Percentiles rank a stretch among this genome's conserved stretches.
Conservation (phyloP, 2,329 filamentous ascomycete genomes). For the Mariannaea sp. region DNA sequence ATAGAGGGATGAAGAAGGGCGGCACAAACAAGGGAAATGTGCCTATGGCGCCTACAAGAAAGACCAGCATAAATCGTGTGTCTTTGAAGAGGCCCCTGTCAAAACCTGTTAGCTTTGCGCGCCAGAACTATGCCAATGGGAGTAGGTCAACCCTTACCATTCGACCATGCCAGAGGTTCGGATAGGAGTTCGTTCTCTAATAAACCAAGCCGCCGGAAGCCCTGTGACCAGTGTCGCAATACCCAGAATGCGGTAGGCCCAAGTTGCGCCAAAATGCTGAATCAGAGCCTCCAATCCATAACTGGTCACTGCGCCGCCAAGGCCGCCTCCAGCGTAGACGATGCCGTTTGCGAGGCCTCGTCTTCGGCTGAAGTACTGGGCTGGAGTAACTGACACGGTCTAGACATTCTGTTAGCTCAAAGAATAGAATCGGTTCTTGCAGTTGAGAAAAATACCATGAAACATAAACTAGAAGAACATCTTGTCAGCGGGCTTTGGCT, state of each 20-base stretch:
- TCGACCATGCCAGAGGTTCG: conserved; percentile 48
- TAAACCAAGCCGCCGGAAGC: conserved; percentile 58
- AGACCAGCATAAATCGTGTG: conserved; percentile 56
- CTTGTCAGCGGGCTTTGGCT: neutral
- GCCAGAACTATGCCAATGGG: too few species aligned
- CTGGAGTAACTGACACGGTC: conserved; percentile 30
- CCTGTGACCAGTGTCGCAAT: conserved; percentile 58
- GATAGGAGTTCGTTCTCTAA: conserved; percentile 49
- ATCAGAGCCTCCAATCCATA: conserved; percentile 56
- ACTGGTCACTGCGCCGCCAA: conserved; percentile 59
- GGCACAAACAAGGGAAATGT: conserved; percentile 66
- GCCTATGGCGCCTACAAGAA: conserved; percentile 58
- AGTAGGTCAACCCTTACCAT: conserved; percentile 44
- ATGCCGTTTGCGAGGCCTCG: conserved; percentile 61
- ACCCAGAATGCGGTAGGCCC: conserved; percentile 59
- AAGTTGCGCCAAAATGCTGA: conserved; percentile 50
- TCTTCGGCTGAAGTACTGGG: conserved; percentile 60
- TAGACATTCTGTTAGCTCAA: conserved; percentile 16
- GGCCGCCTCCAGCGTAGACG: conserved; percentile 58
- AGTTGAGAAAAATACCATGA: conserved; percentile 6
- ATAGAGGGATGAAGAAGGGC: conserved; percentile 65
- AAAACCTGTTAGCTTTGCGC: neutral
- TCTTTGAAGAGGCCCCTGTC: conserved; percentile 57
- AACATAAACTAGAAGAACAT: conserved; percentile 4
- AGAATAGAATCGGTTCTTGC: neutral